phyloP scores from a whole-genome alignment of 306 rosid species.

The Ammopiptanthus mongolicus region DNA sequence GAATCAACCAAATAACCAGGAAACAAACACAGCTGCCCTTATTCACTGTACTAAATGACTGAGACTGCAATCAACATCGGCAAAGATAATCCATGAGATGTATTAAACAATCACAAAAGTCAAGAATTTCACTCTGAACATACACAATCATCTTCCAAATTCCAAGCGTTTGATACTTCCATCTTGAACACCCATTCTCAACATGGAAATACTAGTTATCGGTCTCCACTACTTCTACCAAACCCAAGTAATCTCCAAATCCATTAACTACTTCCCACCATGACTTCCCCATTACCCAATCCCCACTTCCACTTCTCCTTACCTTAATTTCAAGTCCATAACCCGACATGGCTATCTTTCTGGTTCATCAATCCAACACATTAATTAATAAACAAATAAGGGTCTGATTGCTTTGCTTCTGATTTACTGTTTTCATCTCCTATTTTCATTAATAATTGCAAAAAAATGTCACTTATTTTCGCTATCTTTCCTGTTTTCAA shows the following conservation, averaged over 20 bases:
- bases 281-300: not conserved
- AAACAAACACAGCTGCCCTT: not conserved
- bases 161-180: not conserved
- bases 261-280: not conserved
- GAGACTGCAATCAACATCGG: not conserved
- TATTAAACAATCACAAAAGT: not conserved
- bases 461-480: no score
- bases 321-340: not conserved
- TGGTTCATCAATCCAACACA: not conserved
- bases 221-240: not conserved
- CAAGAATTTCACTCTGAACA: not conserved
- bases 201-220: not conserved
- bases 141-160: not conserved
- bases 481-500: no score
- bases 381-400: not conserved
- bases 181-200: not conserved
- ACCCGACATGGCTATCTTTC: not conserved
- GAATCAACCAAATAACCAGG: not conserved
- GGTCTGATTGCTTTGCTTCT: no score
- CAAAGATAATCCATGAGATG: not conserved
- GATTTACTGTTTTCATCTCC: no score
- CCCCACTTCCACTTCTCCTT: not conserved
- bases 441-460: no score
- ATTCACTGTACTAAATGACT: not conserved
- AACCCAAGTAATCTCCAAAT: not conserved